Evolutionary conservation across 768 basidiomycete genomes (phyloP).

Genomic region (Pulveroboletus frians): DNA sequence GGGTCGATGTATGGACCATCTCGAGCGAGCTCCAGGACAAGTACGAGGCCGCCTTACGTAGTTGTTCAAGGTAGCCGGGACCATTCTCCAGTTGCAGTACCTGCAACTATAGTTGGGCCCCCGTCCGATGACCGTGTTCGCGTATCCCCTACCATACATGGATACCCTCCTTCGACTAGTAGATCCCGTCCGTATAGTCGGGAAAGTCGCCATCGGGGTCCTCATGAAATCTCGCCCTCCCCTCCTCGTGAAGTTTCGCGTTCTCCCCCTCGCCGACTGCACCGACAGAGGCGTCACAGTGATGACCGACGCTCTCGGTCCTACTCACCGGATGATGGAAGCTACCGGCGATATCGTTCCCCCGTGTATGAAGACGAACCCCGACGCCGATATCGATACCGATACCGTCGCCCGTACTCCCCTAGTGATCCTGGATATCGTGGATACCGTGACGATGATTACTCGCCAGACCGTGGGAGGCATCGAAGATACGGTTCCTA

Average conservation of each 20-base stretch:
- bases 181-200: conserved; percentile 13
- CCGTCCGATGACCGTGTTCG: conserved; percentile 9
- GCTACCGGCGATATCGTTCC: conserved; percentile 5
- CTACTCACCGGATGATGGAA: conserved; percentile 16
- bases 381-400: conserved; percentile 2
- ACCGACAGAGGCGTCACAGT: background rate
- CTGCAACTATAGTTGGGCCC: conserved; percentile 17
- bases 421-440: conserved; percentile 15
- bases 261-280: conserved; percentile 1
- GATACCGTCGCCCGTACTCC: conserved; percentile 12
- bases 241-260: conserved; percentile 8
- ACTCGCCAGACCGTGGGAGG: conserved; percentile 12
- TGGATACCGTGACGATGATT: conserved; percentile 7
- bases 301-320: conserved; percentile 22
- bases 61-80: conserved; percentile 14
- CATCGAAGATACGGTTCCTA: background rate
- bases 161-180: conserved; percentile 10
- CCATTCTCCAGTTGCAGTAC: conserved; percentile 18
- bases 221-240: conserved; percentile 1
- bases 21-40: conserved; percentile 17
- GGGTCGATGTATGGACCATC: conserved; percentile 9
- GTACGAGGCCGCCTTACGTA: conserved; percentile 12
- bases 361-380: conserved; percentile 13
- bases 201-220: background rate
- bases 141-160: conserved; percentile 26